Evolutionary conservation across 108 stramenopile species (phyloP), one percentile per base, ranked within the genome.

Genomic region (Pseudonitzschia pungens): DNA sequence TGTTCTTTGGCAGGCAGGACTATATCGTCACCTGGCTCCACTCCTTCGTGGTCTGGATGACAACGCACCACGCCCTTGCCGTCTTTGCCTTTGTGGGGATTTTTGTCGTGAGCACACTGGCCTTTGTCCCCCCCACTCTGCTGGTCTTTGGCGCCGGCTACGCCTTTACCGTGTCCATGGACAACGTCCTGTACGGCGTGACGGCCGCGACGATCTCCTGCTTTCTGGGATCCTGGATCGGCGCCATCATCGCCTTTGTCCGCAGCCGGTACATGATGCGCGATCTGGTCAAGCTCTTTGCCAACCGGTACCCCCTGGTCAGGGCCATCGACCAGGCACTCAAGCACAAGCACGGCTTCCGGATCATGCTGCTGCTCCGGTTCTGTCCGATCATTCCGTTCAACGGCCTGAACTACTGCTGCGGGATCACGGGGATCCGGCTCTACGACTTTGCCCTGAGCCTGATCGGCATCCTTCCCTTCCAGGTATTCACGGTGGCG

Each of bases 121-220:
- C 78, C 24, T 89, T 94, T 50, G 67, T 94, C 28, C 93, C 93
- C 0, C 88, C 88, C 1, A 75, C 78, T 9, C 60, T 92, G 32
- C 59, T 94, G 7, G 82, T 89, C 4, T 81, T 94, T 52, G 91
- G 89, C 21, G 84, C 84, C 45, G 90, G 91, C 0, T 92, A 86
- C 70, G 86, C 87, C 16, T 92, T 89, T 73, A 79, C 83, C 3
- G 43, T 64, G 42, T 68, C 78, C n/a, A 64, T 74, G 66, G 78
- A 67, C 45, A 67, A 16, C 63, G 26, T 71, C 81, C 12, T 83
- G 81, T 45, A 64, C 31, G 92, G 90, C 40, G 64, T 88, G 2
- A 63, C 76, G 4, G 73, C 87, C 12, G 86, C 88, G 0, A 63
- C 71, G 20, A 60, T 73, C 1, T 68, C 77, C 5, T 86, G 87